These are phyloP conservation scores for Chrysoporthe deuterocubensis DNA, from an alignment of 2,329 filamentous ascomycete species.

Conservation along the genomic window DNA sequence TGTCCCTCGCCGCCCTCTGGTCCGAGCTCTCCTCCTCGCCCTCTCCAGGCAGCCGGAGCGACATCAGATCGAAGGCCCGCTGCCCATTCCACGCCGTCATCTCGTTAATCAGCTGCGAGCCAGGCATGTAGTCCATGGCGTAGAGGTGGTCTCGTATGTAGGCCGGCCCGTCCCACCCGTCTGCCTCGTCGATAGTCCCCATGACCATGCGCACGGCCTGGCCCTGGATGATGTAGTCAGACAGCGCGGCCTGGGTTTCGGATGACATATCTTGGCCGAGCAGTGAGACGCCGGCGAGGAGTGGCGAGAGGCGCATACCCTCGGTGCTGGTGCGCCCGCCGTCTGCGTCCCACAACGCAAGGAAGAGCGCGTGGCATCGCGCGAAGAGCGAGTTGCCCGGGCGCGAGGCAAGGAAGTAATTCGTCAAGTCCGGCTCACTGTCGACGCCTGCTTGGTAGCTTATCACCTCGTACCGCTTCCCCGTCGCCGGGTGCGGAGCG, in stretches of 20 bases:
- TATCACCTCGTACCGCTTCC: slow-evolving; percentile 51
- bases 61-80: slow-evolving; percentile 55
- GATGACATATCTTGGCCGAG: slow-evolving; percentile 43
- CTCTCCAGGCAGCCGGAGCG: slow-evolving; percentile 41
- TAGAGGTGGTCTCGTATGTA: slow-evolving; percentile 55
- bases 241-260: slow-evolving; percentile 48
- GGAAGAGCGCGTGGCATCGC: slow-evolving; percentile 51
- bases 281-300: slow-evolving; percentile 50
- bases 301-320: slow-evolving; percentile 52
- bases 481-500: neutral
- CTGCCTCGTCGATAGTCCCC: slow-evolving; percentile 54
- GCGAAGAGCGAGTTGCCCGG: slow-evolving; percentile 52
- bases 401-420: slow-evolving; percentile 50
- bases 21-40: slow-evolving; percentile 48
- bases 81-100: slow-evolving; percentile 55
- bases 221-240: slow-evolving; percentile 62
- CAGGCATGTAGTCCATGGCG: slow-evolving; percentile 53
- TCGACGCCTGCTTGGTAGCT: slow-evolving; percentile 48
- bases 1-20: slow-evolving; percentile 52
- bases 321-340: slow-evolving; percentile 52
- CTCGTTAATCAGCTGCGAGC: slow-evolving; percentile 57
- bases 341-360: slow-evolving; percentile 53
- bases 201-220: slow-evolving; percentile 56
- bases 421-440: slow-evolving; percentile 43
- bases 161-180: slow-evolving; percentile 57